These are phyloP conservation scores for Rhododendron simsii DNA, from an alignment of 148 eudicot genomes.

Conservation along the genomic window DNA sequence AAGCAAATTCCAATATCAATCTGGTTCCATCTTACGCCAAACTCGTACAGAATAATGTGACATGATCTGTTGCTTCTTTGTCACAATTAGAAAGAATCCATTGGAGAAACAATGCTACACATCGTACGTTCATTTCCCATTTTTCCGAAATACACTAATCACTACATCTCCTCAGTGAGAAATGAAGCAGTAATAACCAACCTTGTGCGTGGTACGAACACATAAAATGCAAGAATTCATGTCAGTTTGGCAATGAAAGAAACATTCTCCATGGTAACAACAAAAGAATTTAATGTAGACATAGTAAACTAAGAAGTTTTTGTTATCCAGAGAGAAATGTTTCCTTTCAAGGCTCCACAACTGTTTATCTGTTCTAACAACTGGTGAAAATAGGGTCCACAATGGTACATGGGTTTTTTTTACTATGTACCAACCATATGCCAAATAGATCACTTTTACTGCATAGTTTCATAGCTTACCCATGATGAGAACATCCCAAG, in stretches of 20 bases:
- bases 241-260: background rate
- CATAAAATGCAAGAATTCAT: background rate
- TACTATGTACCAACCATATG: background rate
- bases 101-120: background rate
- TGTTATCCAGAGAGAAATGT: background rate
- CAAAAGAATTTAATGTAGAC: background rate
- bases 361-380: background rate
- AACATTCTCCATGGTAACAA: background rate
- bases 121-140: background rate
- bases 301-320: background rate
- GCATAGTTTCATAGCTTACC: constrained; percentile 40
- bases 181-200: background rate
- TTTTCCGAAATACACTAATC: background rate
- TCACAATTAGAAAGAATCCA: background rate
- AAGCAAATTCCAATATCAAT: background rate
- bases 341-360: background rate
- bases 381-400: background rate
- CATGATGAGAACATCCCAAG: constrained; percentile 86
- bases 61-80: background rate
- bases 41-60: background rate
- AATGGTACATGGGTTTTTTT: background rate
- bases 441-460: background rate
- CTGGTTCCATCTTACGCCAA: background rate
- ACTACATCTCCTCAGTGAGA: background rate
- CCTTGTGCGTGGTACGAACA: background rate